These are phyloP conservation scores for Candida succiphila DNA, from an alignment of 805 yeast species.

Conservation along the genomic window DNA sequence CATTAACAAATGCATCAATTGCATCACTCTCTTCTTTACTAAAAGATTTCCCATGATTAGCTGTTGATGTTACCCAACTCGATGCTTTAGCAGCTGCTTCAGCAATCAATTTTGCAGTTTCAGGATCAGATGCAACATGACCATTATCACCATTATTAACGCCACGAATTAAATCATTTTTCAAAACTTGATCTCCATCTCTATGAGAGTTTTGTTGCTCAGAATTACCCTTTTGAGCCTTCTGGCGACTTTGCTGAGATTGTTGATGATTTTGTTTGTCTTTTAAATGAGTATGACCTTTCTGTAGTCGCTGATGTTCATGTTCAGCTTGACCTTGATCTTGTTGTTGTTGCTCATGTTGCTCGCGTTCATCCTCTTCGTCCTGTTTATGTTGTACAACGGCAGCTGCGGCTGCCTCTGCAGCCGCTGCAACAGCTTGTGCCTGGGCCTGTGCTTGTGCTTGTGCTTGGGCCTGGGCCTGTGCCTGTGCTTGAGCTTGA, in stretches of 20 bases:
- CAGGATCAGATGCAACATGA: no score
- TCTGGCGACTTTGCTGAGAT: background rate
- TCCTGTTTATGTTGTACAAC: background rate
- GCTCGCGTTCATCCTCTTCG: background rate
- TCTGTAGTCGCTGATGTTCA: background rate
- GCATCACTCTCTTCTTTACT: slow-evolving; percentile 58
- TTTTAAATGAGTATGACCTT: background rate
- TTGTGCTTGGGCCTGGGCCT: slow-evolving; percentile 14
- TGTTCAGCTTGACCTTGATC: background rate
- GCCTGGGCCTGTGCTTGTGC: slow-evolving; percentile 1
- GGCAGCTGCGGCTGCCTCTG: slow-evolving; percentile 10
- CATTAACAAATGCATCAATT: slow-evolving; percentile 61
- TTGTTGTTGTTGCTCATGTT: background rate
- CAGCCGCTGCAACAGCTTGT: slow-evolving; percentile 14
- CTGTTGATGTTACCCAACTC: slow-evolving; percentile 14
- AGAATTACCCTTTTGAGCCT: background rate
- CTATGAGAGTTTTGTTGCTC: background rate
- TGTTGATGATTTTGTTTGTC: background rate
- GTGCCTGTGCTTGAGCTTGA: slow-evolving; percentile 3
- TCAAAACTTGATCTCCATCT: background rate
- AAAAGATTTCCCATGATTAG: slow-evolving; percentile 28
- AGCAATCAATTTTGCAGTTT: slow-evolving; percentile 29
- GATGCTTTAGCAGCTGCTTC: slow-evolving; percentile 36
- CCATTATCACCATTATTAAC: background rate
- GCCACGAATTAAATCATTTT: background rate